Base-by-base conservation (phyloP, 352 stramenopile genomes). In the Phytophthora ohioensis region DNA sequence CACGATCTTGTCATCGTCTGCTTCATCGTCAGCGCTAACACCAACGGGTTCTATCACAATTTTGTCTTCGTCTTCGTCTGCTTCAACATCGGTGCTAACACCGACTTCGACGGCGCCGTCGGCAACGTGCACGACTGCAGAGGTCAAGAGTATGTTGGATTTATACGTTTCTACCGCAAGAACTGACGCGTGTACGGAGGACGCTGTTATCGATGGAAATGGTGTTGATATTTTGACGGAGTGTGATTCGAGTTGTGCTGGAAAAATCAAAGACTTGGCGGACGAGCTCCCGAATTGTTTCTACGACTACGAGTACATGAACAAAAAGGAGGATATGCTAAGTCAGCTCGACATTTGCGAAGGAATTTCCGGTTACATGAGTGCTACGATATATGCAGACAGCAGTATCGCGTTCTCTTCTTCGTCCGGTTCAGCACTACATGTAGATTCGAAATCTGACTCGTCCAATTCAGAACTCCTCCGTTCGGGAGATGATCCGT, bases 281-380 rank as follows among this genome's bases (percentile, higher is more conserved):
- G 34, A 67, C 2, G 43, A 46, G 2, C 61, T 84, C 3, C 73
- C 73, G 8, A 57, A 84, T 41, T 84, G 77, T 52, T 75, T 70
- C 31, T 81, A 80, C 45, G 62, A 69, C 17, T 76, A 75, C 55
- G 67, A 81, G 32, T 48, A 17, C 13, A 47, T 58, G 10, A 81
- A 81, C 64, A 84, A 81, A 43, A 81, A 84, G 68, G 11, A 71
- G n/a, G 54, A 67, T 5, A 47, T 73, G 2, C 39, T 52, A 39
- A 15, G 49, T 1, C 51, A 67, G 39, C 32, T 76, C 4, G 32
- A 64, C 11, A 47, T 27, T 15, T 76, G 69, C 54, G 35, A 57
- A 13, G 17, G 15, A 3, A 46, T 6, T 45, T 34, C 34, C 8
- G 46, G 38, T 11, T 56, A 39, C 6, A 27, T 72, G 42, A 54